Evolutionary conservation across 129 eudicot genomes (phyloP), one percentile per base, ranked within the genome.

Genomic region (Arctium lappa): DNA sequence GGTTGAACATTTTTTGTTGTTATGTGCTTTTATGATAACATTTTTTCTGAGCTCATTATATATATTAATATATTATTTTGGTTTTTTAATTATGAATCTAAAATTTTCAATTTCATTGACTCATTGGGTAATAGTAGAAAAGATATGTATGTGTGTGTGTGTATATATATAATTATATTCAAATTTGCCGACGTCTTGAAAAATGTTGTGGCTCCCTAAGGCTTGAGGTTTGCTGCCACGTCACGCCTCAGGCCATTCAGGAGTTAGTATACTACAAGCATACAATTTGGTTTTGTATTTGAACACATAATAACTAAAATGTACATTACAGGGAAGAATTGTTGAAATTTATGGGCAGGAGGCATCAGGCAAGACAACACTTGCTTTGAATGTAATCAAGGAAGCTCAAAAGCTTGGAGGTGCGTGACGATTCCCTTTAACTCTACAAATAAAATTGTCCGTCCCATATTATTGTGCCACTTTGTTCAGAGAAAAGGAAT

Each of bases 321-420:
- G 72, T 84, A 82, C 78, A 75, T 62, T 80, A 18, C 91, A 96
- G 99, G 99, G 99, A 84, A 93, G 99, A 86, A 90, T 96, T 76
- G 96, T 96, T 72, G 99, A 96, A 79, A 89, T 96, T 72, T 96
- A 89, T 83, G 99, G 98, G 73, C 94, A 87, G 15, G 99, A 96
- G 79, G 97, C 94, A 79, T 96, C 99, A 48, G 99, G 99, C 73
- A 96, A 96, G 89, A 96, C 99, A 74, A 96, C 99, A 18, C 90
- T 96, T 75, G 99, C 99, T 63, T 91, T 96, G 32, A 95, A 96
- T 83, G 86, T 93, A 73, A 89, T 96, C 74, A 96, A 85, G 85
- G 98, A 96, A 90, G 98, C 99, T 86, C 99, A 96, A 86, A 93
- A 91, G 83, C 97, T 85, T 87, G 99, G 99, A 89, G 99, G 99